Conservation (phyloP, 176 grass and related monocot genomes). For the Tuctoria greenei region DNA sequence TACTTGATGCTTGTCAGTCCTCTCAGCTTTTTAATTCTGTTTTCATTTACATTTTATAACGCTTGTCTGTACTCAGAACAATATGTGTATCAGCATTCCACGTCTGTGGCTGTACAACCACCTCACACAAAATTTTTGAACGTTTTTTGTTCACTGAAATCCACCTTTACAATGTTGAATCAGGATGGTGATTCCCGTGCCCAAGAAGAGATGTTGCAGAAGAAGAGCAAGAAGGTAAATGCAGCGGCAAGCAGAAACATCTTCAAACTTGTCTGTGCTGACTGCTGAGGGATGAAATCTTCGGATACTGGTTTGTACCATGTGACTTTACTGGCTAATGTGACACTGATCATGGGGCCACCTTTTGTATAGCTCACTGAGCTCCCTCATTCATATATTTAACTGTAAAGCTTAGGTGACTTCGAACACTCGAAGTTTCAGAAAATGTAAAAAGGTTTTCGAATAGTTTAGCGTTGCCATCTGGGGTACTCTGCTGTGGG, state of each 20-base stretch:
- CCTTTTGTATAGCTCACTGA: not conserved
- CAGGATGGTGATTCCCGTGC: slow-evolving; percentile 57
- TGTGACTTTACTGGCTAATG: not conserved
- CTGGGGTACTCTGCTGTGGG: not conserved
- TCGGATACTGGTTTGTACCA: not conserved
- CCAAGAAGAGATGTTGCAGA: slow-evolving; percentile 74
- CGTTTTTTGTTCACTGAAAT: not conserved
- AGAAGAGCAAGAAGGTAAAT: slow-evolving; percentile 50
- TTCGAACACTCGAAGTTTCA: not conserved
- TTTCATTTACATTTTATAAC: slow-evolving; percentile 14
- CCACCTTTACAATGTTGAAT: slow-evolving; percentile 32
- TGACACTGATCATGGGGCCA: not conserved
- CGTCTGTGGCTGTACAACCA: not conserved
- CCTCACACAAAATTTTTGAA: not conserved
- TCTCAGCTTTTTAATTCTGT: slow-evolving; percentile 1
- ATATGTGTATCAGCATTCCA: not conserved
- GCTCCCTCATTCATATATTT: not conserved
- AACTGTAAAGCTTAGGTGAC: not conserved
- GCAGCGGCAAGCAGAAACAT: slow-evolving; percentile 65
- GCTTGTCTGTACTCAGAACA: not conserved
- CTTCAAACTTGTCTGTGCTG: slow-evolving; percentile 64
- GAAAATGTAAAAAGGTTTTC: slow-evolving; percentile 2
- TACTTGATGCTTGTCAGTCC: slow-evolving; percentile 60
- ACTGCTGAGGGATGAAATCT: slow-evolving; percentile 26
- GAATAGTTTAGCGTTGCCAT: not conserved